Conservation (phyloP, 345 rosid genomes). For the Gossypium arboreum region DNA sequence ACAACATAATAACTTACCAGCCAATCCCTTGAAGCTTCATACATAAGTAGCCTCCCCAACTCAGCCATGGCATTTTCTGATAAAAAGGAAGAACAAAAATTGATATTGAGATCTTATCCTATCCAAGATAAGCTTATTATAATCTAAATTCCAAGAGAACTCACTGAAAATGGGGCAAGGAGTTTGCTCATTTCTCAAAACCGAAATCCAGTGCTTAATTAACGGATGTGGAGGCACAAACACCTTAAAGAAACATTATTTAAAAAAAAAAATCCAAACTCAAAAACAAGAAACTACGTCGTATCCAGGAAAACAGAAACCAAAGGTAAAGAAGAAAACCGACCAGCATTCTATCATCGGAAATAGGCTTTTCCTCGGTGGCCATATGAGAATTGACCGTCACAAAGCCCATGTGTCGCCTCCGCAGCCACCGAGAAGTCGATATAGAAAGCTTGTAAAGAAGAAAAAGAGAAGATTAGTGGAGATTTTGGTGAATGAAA, state of each 20-base stretch:
- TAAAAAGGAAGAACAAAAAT: conserved; percentile 8
- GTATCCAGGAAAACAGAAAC: neutral
- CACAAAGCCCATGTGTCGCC: conserved; percentile 24
- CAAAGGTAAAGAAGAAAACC: conserved; percentile 16
- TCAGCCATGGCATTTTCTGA: conserved; percentile 91
- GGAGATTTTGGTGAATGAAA: neutral
- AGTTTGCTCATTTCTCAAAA: conserved; percentile 81
- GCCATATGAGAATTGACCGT: conserved; percentile 51
- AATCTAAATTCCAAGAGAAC: conserved; percentile 18
- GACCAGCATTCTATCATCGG: conserved; percentile 75
- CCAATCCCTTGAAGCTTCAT: conserved; percentile 96
- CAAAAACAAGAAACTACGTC: neutral
- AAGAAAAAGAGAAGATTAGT: neutral
- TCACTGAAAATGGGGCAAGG: conserved; percentile 81
- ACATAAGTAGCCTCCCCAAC: conserved; percentile 81
- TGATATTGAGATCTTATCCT: neutral
- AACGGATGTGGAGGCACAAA: conserved; percentile 93
- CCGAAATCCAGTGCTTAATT: conserved; percentile 96
- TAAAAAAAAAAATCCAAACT: neutral
- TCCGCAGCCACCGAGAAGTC: conserved; percentile 29
- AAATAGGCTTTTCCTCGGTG: conserved; percentile 51
- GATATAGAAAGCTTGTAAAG: conserved; percentile 40
- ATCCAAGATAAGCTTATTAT: conserved; percentile 5
- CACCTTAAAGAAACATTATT: conserved; percentile 34
- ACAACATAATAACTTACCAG: conserved; percentile 44